phyloP scores from a whole-genome alignment of 2,329 filamentous ascomycete genomes.

The Chaetothyriales sp. region DNA sequence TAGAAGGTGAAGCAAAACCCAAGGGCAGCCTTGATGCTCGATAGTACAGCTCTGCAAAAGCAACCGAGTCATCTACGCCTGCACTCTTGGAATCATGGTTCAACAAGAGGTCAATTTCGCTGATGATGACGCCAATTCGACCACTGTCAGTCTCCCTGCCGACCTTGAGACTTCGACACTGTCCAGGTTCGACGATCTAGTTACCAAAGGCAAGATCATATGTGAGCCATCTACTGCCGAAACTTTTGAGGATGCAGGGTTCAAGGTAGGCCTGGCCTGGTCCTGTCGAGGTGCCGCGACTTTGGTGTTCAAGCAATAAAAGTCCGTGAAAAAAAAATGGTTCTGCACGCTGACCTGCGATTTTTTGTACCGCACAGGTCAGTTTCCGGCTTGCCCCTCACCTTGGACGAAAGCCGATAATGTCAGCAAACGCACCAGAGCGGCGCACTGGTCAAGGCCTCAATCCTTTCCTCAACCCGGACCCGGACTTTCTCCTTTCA shows the following conservation, averaged over 20 bases:
- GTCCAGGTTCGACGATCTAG: slow-evolving; percentile 14
- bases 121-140: neutral
- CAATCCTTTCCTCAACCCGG: slow-evolving; percentile 17
- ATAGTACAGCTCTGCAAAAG: too few species aligned
- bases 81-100: neutral
- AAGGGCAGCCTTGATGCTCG: too few species aligned
- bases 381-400: slow-evolving; percentile 16
- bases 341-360: neutral
- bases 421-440: slow-evolving; percentile 16
- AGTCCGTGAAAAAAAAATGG: too few species aligned
- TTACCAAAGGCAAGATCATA: slow-evolving; percentile 12
- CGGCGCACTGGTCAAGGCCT: slow-evolving; percentile 10
- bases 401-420: slow-evolving; percentile 17
- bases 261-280: slow-evolving; percentile 13
- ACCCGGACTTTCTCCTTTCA: slow-evolving; percentile 15
- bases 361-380: slow-evolving; percentile 6
- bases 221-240: slow-evolving; percentile 15
- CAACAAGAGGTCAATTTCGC: neutral
- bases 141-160: neutral
- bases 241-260: slow-evolving; percentile 15
- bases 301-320: neutral
- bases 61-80: neutral
- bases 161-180: neutral
- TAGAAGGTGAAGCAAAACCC: too few species aligned
- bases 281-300: neutral